Conservation (phyloP, 106 monocot species). For the Chionographis japonica region DNA sequence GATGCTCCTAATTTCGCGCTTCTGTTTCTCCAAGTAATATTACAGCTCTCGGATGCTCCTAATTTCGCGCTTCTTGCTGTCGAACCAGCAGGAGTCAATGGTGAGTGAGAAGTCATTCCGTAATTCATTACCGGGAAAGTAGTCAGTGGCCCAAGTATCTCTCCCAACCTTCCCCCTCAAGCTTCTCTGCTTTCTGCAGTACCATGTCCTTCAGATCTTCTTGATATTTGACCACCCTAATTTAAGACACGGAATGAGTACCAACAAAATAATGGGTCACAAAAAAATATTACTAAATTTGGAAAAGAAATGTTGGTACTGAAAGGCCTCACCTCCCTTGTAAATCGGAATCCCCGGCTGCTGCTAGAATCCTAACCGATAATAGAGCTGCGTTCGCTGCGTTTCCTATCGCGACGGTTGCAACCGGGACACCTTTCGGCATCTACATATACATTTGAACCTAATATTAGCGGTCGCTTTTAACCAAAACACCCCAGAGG, state of each 20-base stretch:
- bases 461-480: no score
- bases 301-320: not conserved
- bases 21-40: no score
- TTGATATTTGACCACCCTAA: conserved; percentile 68
- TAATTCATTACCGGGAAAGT: not conserved
- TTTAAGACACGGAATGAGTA: not conserved
- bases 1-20: no score
- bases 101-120: no score
- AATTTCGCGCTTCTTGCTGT: no score
- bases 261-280: not conserved
- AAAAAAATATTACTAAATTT: not conserved
- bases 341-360: conserved; percentile 51
- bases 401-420: conserved; percentile 88
- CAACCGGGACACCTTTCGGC: conserved; percentile 96
- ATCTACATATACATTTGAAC: conserved; percentile 35
- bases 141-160: conserved; percentile 50
- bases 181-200: conserved; percentile 69
- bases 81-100: no score
- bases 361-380: conserved; percentile 73
- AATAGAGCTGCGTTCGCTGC: conserved; percentile 85
- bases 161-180: conserved; percentile 77
- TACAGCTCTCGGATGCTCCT: no score
- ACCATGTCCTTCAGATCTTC: conserved; percentile 66
- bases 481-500: no score
- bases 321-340: conserved; percentile 44